Evolutionary conservation across 805 yeast genomes (phyloP), one percentile per base, ranked within the genome.

Genomic region (Lipomyces kockii): DNA sequence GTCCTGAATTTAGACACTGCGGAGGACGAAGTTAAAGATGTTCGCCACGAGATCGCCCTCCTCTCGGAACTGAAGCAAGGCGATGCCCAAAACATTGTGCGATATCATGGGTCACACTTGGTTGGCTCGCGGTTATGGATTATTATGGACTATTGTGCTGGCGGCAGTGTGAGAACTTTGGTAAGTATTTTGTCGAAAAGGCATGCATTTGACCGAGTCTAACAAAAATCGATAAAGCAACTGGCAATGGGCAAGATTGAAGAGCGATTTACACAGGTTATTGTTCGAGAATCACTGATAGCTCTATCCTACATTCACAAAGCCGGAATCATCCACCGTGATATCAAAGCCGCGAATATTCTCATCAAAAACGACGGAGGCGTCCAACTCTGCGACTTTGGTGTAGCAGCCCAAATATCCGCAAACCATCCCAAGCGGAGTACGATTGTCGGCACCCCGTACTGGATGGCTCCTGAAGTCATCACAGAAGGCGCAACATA

Each of bases 71-170:
- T 95, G 70, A 90, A 91, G 73, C 87, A 86, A 63, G 75, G 72
- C 11, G 81, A 79, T 54, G 90, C 90, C 20, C 95, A 96, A n/a
- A 95, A 95, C 74, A 91, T 95, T 62, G 92, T 97, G 2, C 93
- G 89, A 70, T 95, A 95, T 78, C 91, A 90, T 76, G 98, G 97
- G 0, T 89, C 97, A 0, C 89, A 89, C 71, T 79, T 96, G 35
- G 86, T 88, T 69, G 98, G 94, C 59, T 89, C 97, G n/a, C 89
- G 90, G 74, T 82, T 95, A 49, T 95, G 99, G 98, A 93, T 95
- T 77, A 87, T 95, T 66, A 95, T 95, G 98, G 99, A 95, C 76
- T 87, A 90, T 75, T 94, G 98, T 78, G 95, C 97, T 0, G 99
- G 99, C 17, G 99, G 99, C 0, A 90, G 97, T 0, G 86, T 91